These are phyloP conservation scores for Cercophora sp. DNA, from an alignment of 495 filamentous ascomycete species.

Conservation along the genomic window DNA sequence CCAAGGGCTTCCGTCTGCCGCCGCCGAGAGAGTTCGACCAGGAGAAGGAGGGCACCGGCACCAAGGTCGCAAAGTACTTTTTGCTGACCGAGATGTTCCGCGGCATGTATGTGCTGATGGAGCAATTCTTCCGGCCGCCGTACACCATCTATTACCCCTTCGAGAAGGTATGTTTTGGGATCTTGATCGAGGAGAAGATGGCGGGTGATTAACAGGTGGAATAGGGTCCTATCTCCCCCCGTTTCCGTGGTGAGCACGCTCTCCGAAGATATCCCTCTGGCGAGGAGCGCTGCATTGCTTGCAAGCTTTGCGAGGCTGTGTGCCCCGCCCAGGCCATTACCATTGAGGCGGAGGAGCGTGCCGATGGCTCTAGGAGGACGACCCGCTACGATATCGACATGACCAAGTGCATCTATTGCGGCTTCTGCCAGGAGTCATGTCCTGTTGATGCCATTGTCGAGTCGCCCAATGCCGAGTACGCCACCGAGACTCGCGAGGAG, in stretches of 20 bases:
- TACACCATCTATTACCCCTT: conserved; percentile 99
- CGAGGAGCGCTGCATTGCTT: conserved; percentile 98
- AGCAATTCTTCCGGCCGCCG: conserved; percentile 98
- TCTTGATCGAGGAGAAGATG: neutral
- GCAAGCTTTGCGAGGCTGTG: conserved; percentile 97
- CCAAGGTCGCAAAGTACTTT: conserved; percentile 88
- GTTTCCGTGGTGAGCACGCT: conserved; percentile 96
- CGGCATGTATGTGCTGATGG: conserved; percentile 95
- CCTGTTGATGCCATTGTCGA: conserved; percentile 98
- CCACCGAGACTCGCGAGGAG: conserved; percentile 95
- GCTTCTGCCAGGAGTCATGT: conserved; percentile 98
- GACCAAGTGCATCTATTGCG: conserved; percentile 99
- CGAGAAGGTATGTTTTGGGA: conserved; percentile 64
- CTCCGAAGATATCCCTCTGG: conserved; percentile 92
- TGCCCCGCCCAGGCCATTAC: conserved; percentile 97
- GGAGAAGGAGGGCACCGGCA: conserved; percentile 63
- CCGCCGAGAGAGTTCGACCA: conserved; percentile 67
- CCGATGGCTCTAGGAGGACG: conserved; percentile 88
- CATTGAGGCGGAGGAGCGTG: conserved; percentile 97
- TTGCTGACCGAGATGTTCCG: conserved; percentile 90
- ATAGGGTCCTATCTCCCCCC: conserved; percentile 88
- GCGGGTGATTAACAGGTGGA: conserved; percentile 1
- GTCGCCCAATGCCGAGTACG: conserved; percentile 94
- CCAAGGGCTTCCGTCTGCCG: conserved; percentile 70
- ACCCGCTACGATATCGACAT: conserved; percentile 99